Percentiles rank a stretch among this genome's conserved stretches.
phyloP scores from a whole-genome alignment of 208 protist species.

The Trichomonas gallinae region DNA sequence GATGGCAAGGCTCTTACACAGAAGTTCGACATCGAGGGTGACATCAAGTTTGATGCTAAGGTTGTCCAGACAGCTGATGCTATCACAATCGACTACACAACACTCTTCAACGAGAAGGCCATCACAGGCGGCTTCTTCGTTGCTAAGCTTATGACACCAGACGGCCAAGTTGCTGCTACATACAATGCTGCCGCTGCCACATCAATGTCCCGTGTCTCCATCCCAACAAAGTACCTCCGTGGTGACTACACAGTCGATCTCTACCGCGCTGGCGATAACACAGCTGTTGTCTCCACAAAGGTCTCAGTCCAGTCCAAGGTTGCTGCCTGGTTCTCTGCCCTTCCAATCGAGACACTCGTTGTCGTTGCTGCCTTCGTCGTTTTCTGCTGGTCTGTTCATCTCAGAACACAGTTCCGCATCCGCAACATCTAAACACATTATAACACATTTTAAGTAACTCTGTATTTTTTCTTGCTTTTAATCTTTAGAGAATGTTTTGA shows the following conservation, averaged over 20 bases:
- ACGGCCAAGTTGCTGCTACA: not conserved
- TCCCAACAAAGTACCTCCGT: not conserved
- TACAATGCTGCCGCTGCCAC: not conserved
- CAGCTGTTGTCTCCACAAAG: not conserved
- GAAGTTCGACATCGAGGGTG: not conserved
- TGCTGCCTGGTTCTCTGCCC: not conserved
- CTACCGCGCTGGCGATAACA: not conserved
- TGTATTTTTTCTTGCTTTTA: not conserved
- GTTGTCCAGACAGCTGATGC: not conserved
- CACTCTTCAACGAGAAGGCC: not conserved
- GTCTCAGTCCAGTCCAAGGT: not conserved
- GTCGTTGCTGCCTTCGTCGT: not conserved
- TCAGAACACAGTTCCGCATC: not conserved
- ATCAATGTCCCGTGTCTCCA: not conserved
- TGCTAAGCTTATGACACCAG: not conserved
- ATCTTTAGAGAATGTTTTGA: too few relatives aligned
- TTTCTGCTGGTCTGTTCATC: not conserved
- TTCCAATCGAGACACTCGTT: not conserved
- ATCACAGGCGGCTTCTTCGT: not conserved
- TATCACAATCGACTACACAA: not conserved
- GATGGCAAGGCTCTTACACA: not conserved
- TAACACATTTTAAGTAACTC: not conserved
- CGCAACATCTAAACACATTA: not conserved
- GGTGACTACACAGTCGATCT: not conserved
- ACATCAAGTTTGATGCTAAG: not conserved